Base-by-base conservation (phyloP, 2,329 filamentous ascomycete species). In the Malbranchea zuffiana region DNA sequence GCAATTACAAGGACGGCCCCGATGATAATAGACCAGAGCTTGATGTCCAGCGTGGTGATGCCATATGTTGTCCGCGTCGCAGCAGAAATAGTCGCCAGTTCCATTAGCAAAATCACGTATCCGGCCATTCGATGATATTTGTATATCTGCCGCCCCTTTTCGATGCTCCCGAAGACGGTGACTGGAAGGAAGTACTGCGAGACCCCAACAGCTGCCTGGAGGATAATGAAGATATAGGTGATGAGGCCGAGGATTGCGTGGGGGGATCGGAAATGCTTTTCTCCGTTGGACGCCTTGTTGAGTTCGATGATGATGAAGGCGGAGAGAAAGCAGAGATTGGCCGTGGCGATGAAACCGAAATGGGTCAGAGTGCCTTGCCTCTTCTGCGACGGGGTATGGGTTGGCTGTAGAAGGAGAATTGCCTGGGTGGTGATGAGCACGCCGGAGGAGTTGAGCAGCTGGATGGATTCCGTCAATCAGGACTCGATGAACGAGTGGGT, bases 351-450 rank as follows among this genome's bases (percentile, higher is more conserved):
- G 46, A 95, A 66, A 8, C 65, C 61, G 16, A 77, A 78, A 60
- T 98, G 88, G 31, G 74, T 57, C 48, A 67, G 61, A 12, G 76
- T 73, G 29, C 75, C 76, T 18, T 65, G 48, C 25, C 61, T 61
- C 62, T 95, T 95, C 62, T 94, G 82, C 11, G 68, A 59, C 2
- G 78, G 66, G 0, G 82, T 82, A 50, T 82, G 74, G 0, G 88
- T 94, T 1, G 88, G 90, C 59, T 98, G 90, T 23, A 96, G 72
- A 48, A 90, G 66, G 35, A 96, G 75, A 46, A 87, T 75, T 38
- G 80, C 80, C 67, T 95, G 80, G 12, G 82, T 72, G 50, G 90
- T 68, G 40, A 84, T 68, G 44, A 94, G 68, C 41, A 93, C 59
- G 32, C 77, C 86, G 40, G 80, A 62, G 47, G 63, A 72, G 51